These are phyloP conservation scores for Cryptosporidium sp. DNA, from an alignment of 169 alveolate species.

Conservation along the genomic window DNA sequence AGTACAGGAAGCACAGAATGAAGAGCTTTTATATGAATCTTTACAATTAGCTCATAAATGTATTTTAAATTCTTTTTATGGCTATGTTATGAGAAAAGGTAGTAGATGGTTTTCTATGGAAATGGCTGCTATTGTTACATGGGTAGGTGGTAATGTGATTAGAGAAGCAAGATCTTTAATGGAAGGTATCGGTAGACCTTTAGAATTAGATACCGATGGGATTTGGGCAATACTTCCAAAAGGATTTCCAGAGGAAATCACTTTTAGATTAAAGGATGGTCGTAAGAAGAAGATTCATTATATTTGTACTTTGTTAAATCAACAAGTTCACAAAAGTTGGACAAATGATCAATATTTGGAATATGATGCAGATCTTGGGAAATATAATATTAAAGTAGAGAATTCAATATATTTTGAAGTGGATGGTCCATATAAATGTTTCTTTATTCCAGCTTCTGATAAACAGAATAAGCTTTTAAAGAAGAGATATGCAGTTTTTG, in stretches of 20 bases:
- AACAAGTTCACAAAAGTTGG: constrained; percentile 93
- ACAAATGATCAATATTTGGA: constrained; percentile 95
- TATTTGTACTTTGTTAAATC: constrained; percentile 95
- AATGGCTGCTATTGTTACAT: constrained; percentile 99
- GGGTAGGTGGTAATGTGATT: constrained; percentile 96
- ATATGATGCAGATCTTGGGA: constrained; percentile 79
- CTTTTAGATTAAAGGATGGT: constrained; percentile 83
- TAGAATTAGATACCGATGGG: constrained; percentile 99
- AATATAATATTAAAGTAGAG: constrained; percentile 87
- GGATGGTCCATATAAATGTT: constrained; percentile 99
- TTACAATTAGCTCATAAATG: constrained; percentile 99
- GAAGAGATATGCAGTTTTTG: constrained; percentile 96
- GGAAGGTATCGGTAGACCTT: constrained; percentile 96
- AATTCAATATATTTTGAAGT: constrained; percentile 98
- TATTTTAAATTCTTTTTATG: constrained; percentile 98
- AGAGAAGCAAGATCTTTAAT: constrained; percentile 89
- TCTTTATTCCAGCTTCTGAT: constrained; percentile 98
- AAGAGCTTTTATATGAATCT: constrained; percentile 93
- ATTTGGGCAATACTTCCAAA: constrained; percentile 98
- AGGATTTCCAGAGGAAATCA: constrained; percentile 93
- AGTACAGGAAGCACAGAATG: constrained; percentile 90
- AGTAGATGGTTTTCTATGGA: constrained; percentile 99
- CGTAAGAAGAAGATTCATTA: constrained; percentile 88
- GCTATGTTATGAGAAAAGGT: constrained; percentile 99
- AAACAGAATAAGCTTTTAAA: constrained; percentile 95